phyloP scores from a whole-genome alignment of 202 grass and related monocot species.

The Alloteropsis angusta region DNA sequence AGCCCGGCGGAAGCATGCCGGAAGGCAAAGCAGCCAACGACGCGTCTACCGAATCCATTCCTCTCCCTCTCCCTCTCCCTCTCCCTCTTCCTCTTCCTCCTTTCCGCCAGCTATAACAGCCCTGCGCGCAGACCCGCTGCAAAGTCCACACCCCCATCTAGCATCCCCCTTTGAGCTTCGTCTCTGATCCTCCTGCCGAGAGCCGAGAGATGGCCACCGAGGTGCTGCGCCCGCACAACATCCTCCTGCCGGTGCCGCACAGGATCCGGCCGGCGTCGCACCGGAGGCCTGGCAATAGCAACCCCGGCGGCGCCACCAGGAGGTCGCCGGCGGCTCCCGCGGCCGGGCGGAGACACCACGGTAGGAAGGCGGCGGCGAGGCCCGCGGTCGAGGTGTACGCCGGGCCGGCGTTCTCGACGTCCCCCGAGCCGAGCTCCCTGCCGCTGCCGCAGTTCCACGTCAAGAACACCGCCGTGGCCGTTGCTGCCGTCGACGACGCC shows the following conservation, averaged over 20 bases:
- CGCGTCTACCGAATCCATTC: conserved; percentile 26
- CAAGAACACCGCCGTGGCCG: background rate
- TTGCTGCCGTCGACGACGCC: conserved; percentile 4
- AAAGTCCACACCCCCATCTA: background rate
- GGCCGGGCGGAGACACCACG: conserved; percentile 5
- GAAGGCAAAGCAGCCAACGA: background rate
- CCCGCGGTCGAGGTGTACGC: conserved; percentile 33
- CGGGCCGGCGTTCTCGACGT: conserved; percentile 38
- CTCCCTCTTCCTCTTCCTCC: background rate
- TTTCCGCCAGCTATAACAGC: background rate
- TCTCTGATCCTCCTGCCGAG: background rate
- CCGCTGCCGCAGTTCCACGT: conserved; percentile 45
- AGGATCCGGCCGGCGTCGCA: background rate
- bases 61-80: too few species aligned
- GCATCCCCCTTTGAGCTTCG: background rate
- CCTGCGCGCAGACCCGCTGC: too few species aligned
- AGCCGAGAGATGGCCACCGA: conserved; percentile 40
- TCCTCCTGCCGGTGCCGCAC: conserved; percentile 17
- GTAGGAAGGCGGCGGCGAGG: background rate
- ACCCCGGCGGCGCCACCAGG: background rate
- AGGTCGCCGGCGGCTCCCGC: background rate
- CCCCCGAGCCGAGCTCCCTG: conserved; percentile 47
- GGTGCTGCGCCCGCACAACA: conserved; percentile 39
- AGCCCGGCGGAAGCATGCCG: background rate
- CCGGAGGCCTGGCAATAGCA: background rate